Conservation (phyloP, 306 rosid species). For the Rubus parviflorus region DNA sequence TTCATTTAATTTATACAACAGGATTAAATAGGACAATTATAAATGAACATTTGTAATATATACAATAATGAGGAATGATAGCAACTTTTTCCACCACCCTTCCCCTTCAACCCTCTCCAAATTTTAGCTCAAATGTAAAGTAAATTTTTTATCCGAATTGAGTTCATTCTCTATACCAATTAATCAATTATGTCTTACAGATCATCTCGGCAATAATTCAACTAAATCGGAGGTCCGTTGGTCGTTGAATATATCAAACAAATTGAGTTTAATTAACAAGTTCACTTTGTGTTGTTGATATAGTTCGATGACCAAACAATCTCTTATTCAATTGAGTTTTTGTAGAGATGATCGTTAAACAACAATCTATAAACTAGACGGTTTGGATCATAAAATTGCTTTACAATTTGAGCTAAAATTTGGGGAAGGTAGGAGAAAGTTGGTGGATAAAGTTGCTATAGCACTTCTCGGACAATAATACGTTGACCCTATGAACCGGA, state of each 20-base stretch:
- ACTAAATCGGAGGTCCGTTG: too few species aligned
- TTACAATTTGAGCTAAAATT: neutral
- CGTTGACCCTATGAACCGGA: neutral
- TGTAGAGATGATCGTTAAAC: neutral
- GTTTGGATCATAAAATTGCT: neutral
- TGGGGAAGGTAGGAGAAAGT: neutral
- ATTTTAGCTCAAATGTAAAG: neutral
- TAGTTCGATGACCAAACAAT: neutral
- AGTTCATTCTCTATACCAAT: neutral
- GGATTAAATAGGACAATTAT: too few species aligned
- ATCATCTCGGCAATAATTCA: neutral
- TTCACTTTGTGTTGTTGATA: neutral
- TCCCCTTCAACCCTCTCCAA: neutral
- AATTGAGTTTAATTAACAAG: too few species aligned
- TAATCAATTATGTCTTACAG: neutral
- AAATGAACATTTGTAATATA: neutral
- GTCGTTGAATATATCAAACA: too few species aligned
- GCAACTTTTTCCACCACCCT: neutral
- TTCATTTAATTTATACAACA: too few species aligned
- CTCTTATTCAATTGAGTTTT: neutral
- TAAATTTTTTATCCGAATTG: rapidly evolving
- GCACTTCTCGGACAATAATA: neutral
- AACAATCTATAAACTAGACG: neutral
- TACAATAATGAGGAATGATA: neutral
- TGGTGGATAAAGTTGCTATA: neutral